Evolutionary conservation across 805 yeast species (phyloP).

Genomic region (Teunomyces tritomae): DNA sequence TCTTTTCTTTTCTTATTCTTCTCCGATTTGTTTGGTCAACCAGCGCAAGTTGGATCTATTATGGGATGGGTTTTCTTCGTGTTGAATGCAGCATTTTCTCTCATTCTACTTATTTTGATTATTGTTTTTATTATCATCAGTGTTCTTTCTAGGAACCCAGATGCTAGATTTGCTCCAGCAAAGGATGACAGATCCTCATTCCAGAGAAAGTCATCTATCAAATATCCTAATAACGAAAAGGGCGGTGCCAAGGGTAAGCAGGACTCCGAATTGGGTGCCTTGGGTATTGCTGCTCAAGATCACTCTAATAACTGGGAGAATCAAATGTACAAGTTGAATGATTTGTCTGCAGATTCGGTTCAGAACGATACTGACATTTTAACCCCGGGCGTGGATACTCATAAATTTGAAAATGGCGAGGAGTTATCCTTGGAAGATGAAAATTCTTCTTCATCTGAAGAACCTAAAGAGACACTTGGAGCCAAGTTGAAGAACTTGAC

Average conservation of each 20-base stretch:
- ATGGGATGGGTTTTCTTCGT: constrained; percentile 93
- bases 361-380: constrained; percentile 19
- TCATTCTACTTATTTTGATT: constrained; percentile 67
- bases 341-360: constrained; percentile 18
- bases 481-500: constrained; percentile 44
- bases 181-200: constrained; percentile 91
- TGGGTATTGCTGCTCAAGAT: constrained; percentile 80
- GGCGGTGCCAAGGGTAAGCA: constrained; percentile 4
- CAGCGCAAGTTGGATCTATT: constrained; percentile 71
- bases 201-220: constrained; percentile 46
- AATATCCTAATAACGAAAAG: constrained; percentile 11
- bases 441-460: constrained; percentile 2
- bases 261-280: constrained; percentile 42
- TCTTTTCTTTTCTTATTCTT: constrained; percentile 85
- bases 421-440: neutral
- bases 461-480: constrained; percentile 20
- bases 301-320: constrained; percentile 74
- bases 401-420: constrained; percentile 14
- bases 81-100: constrained; percentile 83
- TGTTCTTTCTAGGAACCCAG: constrained; percentile 78
- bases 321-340: constrained; percentile 54
- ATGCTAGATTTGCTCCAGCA: constrained; percentile 83
- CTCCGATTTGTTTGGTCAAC: constrained; percentile 79
- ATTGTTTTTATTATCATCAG: constrained; percentile 64
- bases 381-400: constrained; percentile 32